phyloP scores from a whole-genome alignment of 2,329 filamentous ascomycete species.

The Pestalotiopsis sp. region DNA sequence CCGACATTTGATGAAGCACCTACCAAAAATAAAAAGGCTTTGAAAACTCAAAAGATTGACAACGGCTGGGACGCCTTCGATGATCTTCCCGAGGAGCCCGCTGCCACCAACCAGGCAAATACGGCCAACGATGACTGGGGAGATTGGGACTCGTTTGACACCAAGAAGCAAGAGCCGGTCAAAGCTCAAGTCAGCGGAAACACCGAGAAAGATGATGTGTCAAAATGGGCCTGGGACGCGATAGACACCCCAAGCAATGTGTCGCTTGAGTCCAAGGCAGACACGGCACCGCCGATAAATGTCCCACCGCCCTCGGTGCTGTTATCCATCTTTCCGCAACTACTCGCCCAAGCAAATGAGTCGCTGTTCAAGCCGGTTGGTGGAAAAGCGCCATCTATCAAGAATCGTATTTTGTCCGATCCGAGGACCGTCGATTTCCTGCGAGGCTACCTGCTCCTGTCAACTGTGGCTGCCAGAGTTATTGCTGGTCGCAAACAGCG shows the following conservation, averaged over 20 bases:
- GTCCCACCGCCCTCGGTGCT: slow-evolving; percentile 87
- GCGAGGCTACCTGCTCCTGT: slow-evolving; percentile 63
- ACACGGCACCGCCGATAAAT: slow-evolving; percentile 72
- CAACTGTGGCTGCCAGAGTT: slow-evolving; percentile 73
- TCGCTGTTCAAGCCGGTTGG: slow-evolving; percentile 68
- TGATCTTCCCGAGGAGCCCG: slow-evolving; percentile 38
- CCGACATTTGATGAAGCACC: slow-evolving; percentile 36
- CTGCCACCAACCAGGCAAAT: slow-evolving; percentile 19
- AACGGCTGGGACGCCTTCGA: slow-evolving; percentile 58
- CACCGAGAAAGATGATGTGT: slow-evolving; percentile 14
- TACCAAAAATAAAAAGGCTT: slow-evolving; percentile 12
- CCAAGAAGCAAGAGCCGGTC: slow-evolving; percentile 16
- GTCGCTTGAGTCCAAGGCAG: slow-evolving; percentile 26
- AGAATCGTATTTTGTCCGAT: slow-evolving; percentile 66
- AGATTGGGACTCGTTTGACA: slow-evolving; percentile 29
- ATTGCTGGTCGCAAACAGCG: slow-evolving; percentile 83
- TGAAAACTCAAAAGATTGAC: slow-evolving; percentile 29
- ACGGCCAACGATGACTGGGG: slow-evolving; percentile 25
- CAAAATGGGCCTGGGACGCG: slow-evolving; percentile 54
- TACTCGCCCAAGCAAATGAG: slow-evolving; percentile 68
- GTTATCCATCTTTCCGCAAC: slow-evolving; percentile 72
- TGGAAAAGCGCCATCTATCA: slow-evolving; percentile 57
- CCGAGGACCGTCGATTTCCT: slow-evolving; percentile 66
- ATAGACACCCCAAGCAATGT: slow-evolving; percentile 34
- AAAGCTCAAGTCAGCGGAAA: slow-evolving; percentile 21